A percentile compares a stretch with the other conserved stretches of the same genome.
Conservation (phyloP, 495 filamentous ascomycete genomes). For the Chaetomium fimeti region DNA sequence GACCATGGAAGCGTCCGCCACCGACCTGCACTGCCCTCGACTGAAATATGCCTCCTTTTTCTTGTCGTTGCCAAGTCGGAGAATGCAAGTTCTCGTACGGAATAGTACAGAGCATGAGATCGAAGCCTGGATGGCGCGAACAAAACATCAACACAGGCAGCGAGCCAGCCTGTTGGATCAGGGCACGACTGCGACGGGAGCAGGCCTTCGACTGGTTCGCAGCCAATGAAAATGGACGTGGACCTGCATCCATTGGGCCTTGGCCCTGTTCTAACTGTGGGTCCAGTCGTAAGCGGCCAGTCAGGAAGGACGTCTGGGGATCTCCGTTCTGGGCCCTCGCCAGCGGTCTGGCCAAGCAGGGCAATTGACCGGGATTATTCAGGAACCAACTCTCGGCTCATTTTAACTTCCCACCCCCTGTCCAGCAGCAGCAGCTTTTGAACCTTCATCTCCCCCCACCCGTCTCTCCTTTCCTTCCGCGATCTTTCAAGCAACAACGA, state of each 20-base stretch:
- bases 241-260: conserved; percentile 29
- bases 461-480: conserved; percentile 22
- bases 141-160: conserved; percentile 7
- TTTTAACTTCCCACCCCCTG: conserved; percentile 23
- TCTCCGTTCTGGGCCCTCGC: conserved; percentile 20
- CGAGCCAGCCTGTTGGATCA: neutral
- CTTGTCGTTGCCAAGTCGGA: neutral
- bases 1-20: too few relatives aligned
- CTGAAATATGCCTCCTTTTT: neutral
- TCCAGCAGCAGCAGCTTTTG: conserved; percentile 16
- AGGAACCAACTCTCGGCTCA: conserved; percentile 27
- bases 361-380: conserved; percentile 25
- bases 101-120: neutral
- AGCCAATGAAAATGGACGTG: conserved; percentile 27
- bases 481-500: conserved; percentile 20
- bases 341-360: conserved; percentile 10
- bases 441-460: conserved; percentile 14
- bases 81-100: neutral
- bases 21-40: neutral
- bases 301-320: conserved; percentile 22
- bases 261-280: conserved; percentile 15
- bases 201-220: too few relatives aligned
- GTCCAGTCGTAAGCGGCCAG: conserved; percentile 19
- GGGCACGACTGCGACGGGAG: neutral
- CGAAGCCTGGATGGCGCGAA: conserved; percentile 1